A percentile compares a stretch with the other conserved stretches of the same genome.
Conservation (phyloP, 2,329 filamentous ascomycete genomes). For the Fonsecaea multimorphosa region DNA sequence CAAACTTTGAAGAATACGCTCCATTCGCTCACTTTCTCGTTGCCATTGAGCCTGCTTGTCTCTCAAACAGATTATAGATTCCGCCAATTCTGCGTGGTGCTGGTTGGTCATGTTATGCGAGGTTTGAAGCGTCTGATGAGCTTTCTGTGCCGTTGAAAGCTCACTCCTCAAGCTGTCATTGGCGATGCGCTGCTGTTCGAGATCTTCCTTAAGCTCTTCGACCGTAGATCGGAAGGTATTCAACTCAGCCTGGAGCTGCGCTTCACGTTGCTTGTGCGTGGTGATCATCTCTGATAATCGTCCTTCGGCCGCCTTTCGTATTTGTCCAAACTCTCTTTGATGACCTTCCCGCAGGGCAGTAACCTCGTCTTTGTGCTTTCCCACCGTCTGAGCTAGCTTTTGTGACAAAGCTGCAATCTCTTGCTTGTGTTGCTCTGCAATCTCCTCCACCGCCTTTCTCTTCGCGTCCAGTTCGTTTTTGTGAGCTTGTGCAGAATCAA, state of each 20-base stretch:
- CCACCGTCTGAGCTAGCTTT: conserved; percentile 21
- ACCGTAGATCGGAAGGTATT: conserved; percentile 38
- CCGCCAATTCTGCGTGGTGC: conserved; percentile 30
- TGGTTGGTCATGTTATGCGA: conserved; percentile 32
- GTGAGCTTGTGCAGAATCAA: conserved; percentile 14
- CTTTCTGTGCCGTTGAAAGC: conserved; percentile 32
- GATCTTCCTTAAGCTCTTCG: conserved; percentile 34
- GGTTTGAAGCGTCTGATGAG: conserved; percentile 29
- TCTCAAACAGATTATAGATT: conserved; percentile 46
- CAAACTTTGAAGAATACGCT: conserved; percentile 57
- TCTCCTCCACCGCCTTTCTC: conserved; percentile 14
- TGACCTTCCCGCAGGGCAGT: conserved; percentile 18
- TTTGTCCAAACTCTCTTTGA: conserved; percentile 23
- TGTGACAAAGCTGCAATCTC: conserved; percentile 18
- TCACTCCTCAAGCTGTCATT: conserved; percentile 28
- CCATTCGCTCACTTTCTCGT: conserved; percentile 58
- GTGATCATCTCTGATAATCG: conserved; percentile 46
- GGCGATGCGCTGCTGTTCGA: conserved; percentile 33
- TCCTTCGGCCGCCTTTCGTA: conserved; percentile 41
- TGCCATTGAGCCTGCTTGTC: conserved; percentile 57
- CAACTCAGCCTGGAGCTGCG: conserved; percentile 34
- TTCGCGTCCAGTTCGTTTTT: conserved; percentile 23
- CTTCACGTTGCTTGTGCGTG: conserved; percentile 45
- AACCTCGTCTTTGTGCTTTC: conserved; percentile 28
- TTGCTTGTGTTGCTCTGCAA: conserved; percentile 22